Conservation (phyloP, 2,329 filamentous ascomycete genomes). For the Thielaviopsis populi region DNA sequence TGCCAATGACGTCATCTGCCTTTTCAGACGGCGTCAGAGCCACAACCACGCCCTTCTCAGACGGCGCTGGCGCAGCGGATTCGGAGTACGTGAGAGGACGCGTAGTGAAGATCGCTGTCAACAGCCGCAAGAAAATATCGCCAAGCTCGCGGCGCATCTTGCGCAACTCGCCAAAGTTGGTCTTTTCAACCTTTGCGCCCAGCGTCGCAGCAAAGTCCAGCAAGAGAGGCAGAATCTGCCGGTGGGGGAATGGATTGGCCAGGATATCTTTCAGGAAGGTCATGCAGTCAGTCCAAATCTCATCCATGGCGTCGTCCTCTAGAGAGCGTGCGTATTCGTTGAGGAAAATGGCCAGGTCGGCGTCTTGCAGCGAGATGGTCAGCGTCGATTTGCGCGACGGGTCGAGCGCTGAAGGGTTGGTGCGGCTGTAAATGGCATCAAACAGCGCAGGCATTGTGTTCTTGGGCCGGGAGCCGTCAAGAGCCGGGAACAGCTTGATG, state of each 20-base stretch:
- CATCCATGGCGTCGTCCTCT: slow-evolving; percentile 94
- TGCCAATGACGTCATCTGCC: slow-evolving; percentile 62
- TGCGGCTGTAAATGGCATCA: slow-evolving; percentile 89
- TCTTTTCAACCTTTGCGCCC: slow-evolving; percentile 93
- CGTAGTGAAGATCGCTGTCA: slow-evolving; percentile 90
- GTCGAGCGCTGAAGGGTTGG: slow-evolving; percentile 68
- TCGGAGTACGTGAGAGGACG: slow-evolving; percentile 61
- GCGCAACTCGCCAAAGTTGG: slow-evolving; percentile 85
- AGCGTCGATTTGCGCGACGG: slow-evolving; percentile 70
- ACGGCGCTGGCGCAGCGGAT: slow-evolving; percentile 25
- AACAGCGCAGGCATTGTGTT: slow-evolving; percentile 89
- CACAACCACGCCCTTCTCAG: slow-evolving; percentile 26
- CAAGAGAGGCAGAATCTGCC: slow-evolving; percentile 73
- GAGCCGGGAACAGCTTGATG: slow-evolving; percentile 73
- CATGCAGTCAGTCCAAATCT: slow-evolving; percentile 93
- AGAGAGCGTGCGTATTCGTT: slow-evolving; percentile 80
- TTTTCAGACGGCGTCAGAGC: slow-evolving; percentile 29
- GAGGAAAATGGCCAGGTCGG: slow-evolving; percentile 73
- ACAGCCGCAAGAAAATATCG: slow-evolving; percentile 72
- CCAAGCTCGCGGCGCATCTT: slow-evolving; percentile 84
- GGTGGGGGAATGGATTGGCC: slow-evolving; percentile 84
- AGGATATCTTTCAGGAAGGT: slow-evolving; percentile 80
- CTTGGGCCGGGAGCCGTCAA: slow-evolving; percentile 81
- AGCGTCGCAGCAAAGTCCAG: slow-evolving; percentile 80
- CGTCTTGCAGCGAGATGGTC: slow-evolving; percentile 69